Base-by-base conservation (phyloP, 768 basidiomycete species). In the Suillus lakei region DNA sequence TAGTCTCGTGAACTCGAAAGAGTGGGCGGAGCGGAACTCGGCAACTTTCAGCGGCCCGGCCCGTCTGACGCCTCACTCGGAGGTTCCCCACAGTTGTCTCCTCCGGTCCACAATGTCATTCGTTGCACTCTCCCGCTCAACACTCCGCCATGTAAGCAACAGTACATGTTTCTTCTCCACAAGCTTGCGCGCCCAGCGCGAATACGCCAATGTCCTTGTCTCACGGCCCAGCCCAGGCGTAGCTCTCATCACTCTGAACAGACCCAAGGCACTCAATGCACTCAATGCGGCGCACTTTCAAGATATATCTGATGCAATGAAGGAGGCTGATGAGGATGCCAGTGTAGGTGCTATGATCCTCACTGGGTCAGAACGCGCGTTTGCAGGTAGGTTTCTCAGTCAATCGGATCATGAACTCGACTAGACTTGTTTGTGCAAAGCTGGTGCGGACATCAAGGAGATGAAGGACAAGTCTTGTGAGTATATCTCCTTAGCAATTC, bases 361-460 rank as follows among this genome's bases (percentile, higher is more conserved):
- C 62, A 99, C 97, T 1, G 97, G 97, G 2, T 93, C 91, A 32
- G 93, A 93, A 67, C 91, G 84, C 77, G 96, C 95, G 4, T 99
- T 99, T 75, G 97, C 97, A 65, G 95, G 95, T 91, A 71, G 66
- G 90, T 69, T 50, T 15, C 28, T 12, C 41, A 41, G 23, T 53
- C 48, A 48, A 5, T 41, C 21, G 21, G 39, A 26, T 13, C 5
- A 34, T 56, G 28, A 26, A 43, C 56, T 34, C 48, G 62, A 48
- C 50, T 66, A 32, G 32, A 63, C 39, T 16, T 28, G 41, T 41
- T 51, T 51, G 21, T 69, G 21, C 32, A 36, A 63, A 95, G 96
- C 96, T 71, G 96, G 97, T 3, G 97, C 97, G 26, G 97, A 99
- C 78, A 98, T 99, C 80, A 98, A 98, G 81, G 96, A 99, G 80